Evolutionary conservation across 345 rosid genomes (phyloP).

Genomic region (Pistacia integerrima): DNA sequence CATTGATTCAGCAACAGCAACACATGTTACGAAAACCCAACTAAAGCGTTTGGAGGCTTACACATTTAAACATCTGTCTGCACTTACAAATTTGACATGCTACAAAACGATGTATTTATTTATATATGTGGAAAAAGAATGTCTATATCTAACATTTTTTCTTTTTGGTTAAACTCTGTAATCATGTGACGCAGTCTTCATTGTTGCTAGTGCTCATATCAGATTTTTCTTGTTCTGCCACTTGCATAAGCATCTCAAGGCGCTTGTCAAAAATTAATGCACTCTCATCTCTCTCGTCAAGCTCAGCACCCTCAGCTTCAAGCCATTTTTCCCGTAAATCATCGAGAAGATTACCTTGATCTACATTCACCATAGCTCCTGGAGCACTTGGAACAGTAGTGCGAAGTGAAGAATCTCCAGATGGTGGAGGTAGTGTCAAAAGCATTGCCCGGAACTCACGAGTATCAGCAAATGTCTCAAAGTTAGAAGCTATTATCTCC

Average conservation of each 20-base stretch:
- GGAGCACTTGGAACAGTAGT: slow-evolving; percentile 93
- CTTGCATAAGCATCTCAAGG: slow-evolving; percentile 78
- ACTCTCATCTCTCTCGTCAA: slow-evolving; percentile 95
- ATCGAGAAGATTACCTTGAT: slow-evolving; percentile 85
- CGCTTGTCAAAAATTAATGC: slow-evolving; percentile 85
- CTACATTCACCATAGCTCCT: slow-evolving; percentile 65
- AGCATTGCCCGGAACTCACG: slow-evolving; percentile 85
- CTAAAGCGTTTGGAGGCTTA: background rate
- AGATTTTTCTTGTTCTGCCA: slow-evolving; percentile 68
- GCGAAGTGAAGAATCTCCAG: slow-evolving; percentile 89
- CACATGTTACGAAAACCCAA: background rate
- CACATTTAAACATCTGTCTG: background rate
- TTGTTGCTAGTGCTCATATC: slow-evolving; percentile 24
- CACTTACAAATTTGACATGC: slow-evolving; percentile 8
- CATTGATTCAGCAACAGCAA: background rate
- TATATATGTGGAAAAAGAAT: slow-evolving; percentile 16
- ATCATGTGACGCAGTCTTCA: slow-evolving; percentile 29
- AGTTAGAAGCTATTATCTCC: slow-evolving; percentile 80
- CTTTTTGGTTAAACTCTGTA: background rate
- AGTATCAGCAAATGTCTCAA: slow-evolving; percentile 86
- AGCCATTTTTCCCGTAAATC: slow-evolving; percentile 98
- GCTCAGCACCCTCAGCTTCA: slow-evolving; percentile 95
- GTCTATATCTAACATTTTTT: slow-evolving; percentile 4
- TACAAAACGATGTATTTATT: background rate
- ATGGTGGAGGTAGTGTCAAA: slow-evolving; percentile 88